Base-by-base conservation (phyloP, 1,284 basidiomycete genomes). In the Pseudozyma hubeiensis region DNA sequence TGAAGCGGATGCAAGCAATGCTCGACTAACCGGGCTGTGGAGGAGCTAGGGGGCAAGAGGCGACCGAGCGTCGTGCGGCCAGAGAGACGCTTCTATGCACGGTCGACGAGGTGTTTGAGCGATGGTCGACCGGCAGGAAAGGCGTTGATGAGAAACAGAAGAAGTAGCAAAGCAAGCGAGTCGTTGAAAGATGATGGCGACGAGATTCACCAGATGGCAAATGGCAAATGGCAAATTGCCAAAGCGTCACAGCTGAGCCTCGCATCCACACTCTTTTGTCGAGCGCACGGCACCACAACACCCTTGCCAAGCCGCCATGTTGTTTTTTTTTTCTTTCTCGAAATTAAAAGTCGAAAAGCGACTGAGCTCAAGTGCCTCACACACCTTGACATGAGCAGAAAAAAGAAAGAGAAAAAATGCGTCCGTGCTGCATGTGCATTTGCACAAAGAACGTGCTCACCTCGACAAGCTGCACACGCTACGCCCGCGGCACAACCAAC, bases 401-500 rank as follows among this genome's bases (percentile, higher is more conserved):
- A 29, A 33, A 17, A 33, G 45, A 39, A 24, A 24, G 16, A 49
- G 44, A 44, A 48, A 49, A 43, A 8, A 5, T 47, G 53, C 47
- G 59, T 62, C 53, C 59, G 52, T 62, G 59, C 53, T 62, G 47
- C 59, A 35, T 53, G 41, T 50, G 46, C 52, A 53, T 45, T 35
- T 46, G 31, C 31, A 9, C 40, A 41, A 11, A 62, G 48, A 62
- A 62, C 59, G 59, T 61, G 59, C 59, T 50, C 59, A 34, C 41
- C 24, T 53, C 17, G 35, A 14, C 17, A n/a, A 44, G 39, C 24
- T 11, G 31, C 39, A 31, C n/a, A 52, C 40, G 33, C 24, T 24
- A 31, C 39, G 40, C 40, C 41, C 40, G 41, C 30, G 51, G 35
- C 51, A 43, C 30, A 44, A 35, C 40, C 34, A 45, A 19, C 10